These are phyloP conservation scores for Annulohypoxylon stygium DNA, from an alignment of 495 filamentous ascomycete species.

Conservation along the genomic window DNA sequence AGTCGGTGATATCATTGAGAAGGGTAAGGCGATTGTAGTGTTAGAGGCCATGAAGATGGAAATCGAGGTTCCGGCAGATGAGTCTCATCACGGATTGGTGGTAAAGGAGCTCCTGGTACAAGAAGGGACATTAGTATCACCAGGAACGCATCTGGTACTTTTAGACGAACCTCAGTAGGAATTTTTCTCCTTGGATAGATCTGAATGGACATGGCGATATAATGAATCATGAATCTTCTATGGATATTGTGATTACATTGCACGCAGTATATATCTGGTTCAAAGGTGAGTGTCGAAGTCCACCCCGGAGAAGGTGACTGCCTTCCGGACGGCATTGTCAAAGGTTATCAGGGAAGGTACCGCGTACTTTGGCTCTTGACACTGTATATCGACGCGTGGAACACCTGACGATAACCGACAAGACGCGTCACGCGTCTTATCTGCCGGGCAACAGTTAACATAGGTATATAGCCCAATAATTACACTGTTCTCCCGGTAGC, in stretches of 20 bases:
- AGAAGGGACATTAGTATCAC: slow-evolving; percentile 35
- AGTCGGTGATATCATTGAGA: slow-evolving; percentile 55
- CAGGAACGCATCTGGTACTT: slow-evolving; percentile 30
- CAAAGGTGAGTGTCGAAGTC: too few species aligned
- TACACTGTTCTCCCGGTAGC: neutral
- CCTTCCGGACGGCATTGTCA: too few species aligned
- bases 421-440: too few species aligned
- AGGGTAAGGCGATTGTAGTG: slow-evolving; percentile 56
- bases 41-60: slow-evolving; percentile 72
- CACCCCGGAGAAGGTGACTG: too few species aligned
- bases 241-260: too few species aligned
- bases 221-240: neutral
- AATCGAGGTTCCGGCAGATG: slow-evolving; percentile 47
- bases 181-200: neutral
- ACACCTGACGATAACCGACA: too few species aligned
- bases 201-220: neutral
- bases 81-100: slow-evolving; percentile 28
- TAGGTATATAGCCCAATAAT: neutral
- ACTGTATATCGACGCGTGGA: too few species aligned
- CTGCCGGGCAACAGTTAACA: neutral
- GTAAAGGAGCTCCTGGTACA: slow-evolving; percentile 34
- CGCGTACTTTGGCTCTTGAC: too few species aligned
- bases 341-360: too few species aligned
- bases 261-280: too few species aligned
- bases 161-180: slow-evolving; percentile 53